Evolutionary conservation across 208 protist genomes (phyloP), one percentile per base, ranked within the genome.

Genomic region (Novymonas esmeraldas): DNA sequence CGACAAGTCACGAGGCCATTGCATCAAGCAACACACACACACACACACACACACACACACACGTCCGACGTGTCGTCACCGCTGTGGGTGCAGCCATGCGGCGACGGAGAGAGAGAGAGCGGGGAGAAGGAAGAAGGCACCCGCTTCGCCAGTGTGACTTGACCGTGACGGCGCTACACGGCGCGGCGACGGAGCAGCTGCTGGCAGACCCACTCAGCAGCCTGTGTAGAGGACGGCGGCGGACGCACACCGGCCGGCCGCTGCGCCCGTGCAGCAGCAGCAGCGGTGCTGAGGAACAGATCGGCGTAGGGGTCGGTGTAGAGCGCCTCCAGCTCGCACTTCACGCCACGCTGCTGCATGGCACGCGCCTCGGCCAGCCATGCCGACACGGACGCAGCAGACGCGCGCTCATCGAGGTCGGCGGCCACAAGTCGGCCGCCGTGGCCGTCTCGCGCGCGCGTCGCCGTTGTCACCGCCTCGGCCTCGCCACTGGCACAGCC

Each of bases 181-280:
- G 81, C 86, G 31, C 78, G 66, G 18, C 68, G 83, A 11, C 64
- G 57, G 28, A 89, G 67, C 14, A 84, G 44, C 28, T 64, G 59
- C 24, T 81, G 65, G 14, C 72, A 60, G 2, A 86, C 76, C 84
- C 79, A 86, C 54, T 38, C 38, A 9, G 31, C 61, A 44, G 16
- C 28, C 29, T 42, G 6, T 44, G 56, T 5, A 33, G 34, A 2
- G 10, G 24, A 36, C 16, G 13, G 20, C 45, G 29, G 45, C 24
- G 44, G 31, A 29, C 3, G 39, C 20, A 13, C 29, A 1, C 42
- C 44, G 16, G 0, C 28, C 5, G n/a, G n/a, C n/a, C n/a, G n/a
- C 41, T 16, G 24, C 28, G 26, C 46, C 7, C 61, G 48, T n/a
- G 26, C 39, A 34, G 36, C 36, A 45, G 13, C 42, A 26, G 44